These are phyloP conservation scores for Gossypium davidsonii DNA, from an alignment of 441 rosid species.

Conservation along the genomic window DNA sequence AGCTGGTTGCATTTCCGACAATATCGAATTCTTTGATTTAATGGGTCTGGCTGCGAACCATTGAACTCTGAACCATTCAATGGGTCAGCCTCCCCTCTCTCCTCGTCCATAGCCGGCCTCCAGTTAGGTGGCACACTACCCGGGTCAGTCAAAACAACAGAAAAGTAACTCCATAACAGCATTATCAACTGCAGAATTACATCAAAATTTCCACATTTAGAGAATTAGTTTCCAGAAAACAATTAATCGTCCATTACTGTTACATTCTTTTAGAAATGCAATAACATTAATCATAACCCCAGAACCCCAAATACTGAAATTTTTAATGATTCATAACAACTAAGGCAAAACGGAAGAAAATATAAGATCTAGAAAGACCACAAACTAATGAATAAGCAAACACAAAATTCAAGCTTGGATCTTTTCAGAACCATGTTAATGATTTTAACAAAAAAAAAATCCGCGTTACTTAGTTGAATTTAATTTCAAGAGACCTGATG, in stretches of 20 bases:
- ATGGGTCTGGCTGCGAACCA: constrained; percentile 40
- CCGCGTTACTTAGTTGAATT: not conserved
- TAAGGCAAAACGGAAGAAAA: not conserved
- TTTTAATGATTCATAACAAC: not conserved
- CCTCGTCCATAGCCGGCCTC: constrained; percentile 64
- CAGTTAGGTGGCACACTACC: constrained; percentile 78
- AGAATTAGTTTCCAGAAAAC: constrained; percentile 7
- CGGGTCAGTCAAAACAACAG: constrained; percentile 77
- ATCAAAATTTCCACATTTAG: constrained; percentile 16
- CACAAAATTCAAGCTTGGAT: not conserved
- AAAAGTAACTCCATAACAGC: constrained; percentile 85
- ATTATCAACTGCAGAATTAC: constrained; percentile 52
- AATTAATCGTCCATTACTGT: not conserved
- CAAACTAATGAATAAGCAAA: not conserved
- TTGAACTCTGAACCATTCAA: constrained; percentile 48
- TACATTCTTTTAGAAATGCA: not conserved
- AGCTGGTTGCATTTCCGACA: constrained; percentile 77
- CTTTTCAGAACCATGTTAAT: not conserved
- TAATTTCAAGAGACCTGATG: not conserved
- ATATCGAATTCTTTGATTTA: constrained; percentile 48
- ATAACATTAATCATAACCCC: not conserved
- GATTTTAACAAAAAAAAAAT: not conserved
- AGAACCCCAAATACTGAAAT: not conserved
- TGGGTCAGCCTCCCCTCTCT: constrained; percentile 66
- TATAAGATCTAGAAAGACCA: constrained; percentile 4